These are phyloP conservation scores for Rosa rugosa DNA, from an alignment of 306 rosid species.

Conservation along the genomic window DNA sequence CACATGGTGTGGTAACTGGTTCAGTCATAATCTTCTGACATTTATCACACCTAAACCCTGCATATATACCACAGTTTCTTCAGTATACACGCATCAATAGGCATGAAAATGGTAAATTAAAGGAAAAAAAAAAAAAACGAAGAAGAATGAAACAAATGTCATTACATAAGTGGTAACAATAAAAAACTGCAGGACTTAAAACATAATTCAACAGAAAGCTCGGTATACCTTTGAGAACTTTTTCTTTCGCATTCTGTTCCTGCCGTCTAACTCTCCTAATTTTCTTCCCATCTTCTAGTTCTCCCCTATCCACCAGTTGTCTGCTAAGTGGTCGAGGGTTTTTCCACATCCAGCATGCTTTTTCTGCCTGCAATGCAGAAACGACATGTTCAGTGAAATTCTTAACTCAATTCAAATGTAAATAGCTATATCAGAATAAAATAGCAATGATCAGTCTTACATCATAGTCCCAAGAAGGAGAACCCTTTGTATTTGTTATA, in stretches of 20 bases:
- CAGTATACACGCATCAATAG: too few relatives aligned
- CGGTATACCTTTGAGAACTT: conserved; percentile 45
- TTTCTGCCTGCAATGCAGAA: conserved; percentile 40
- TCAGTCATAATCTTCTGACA: conserved; percentile 42
- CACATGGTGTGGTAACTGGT: conserved; percentile 64
- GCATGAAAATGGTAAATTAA: too few relatives aligned
- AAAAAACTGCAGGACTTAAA: neutral
- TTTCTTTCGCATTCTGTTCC: conserved; percentile 27
- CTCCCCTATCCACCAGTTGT: conserved; percentile 22
- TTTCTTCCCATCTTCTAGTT: conserved; percentile 14
- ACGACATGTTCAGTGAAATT: neutral
- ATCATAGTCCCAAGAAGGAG: conserved; percentile 71
- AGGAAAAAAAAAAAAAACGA: too few relatives aligned
- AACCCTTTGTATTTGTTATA: conserved; percentile 44
- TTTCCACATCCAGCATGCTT: conserved; percentile 60
- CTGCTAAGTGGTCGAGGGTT: conserved; percentile 53
- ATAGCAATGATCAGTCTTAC: conserved; percentile 27
- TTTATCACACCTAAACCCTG: conserved; percentile 51
- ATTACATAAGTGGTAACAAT: neutral
- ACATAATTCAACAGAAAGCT: neutral
- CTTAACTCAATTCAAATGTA: neutral
- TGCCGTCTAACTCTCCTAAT: conserved; percentile 19
- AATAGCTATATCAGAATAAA: neutral
- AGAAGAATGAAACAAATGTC: too few relatives aligned
- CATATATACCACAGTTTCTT: neutral